Conservation (phyloP, 2,329 filamentous ascomycete species). For the Trichophyton mentagrophytes region DNA sequence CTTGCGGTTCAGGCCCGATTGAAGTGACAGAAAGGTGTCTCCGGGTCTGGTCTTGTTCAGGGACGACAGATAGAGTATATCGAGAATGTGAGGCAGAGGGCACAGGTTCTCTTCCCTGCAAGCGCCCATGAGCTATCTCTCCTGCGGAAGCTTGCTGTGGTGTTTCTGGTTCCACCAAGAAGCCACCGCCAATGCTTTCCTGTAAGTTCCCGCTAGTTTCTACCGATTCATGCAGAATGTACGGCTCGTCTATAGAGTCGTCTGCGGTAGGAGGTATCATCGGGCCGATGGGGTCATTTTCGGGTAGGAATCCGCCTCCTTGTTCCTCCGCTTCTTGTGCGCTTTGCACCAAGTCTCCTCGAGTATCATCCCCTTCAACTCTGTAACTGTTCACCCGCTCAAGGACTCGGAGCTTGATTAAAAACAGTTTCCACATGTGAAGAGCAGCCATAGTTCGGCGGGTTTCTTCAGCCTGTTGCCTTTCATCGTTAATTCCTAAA, state of each 20-base stretch:
- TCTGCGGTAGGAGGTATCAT: constrained; percentile 15
- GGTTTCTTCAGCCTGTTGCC: constrained; percentile 50
- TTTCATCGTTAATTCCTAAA: constrained; percentile 52
- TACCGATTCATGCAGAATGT: not conserved
- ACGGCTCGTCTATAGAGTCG: not conserved
- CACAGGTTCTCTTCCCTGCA: too few relatives aligned
- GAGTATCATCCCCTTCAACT: constrained; percentile 24
- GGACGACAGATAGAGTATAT: constrained; percentile 23
- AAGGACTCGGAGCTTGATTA: constrained; percentile 53
- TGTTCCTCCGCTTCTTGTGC: constrained; percentile 17
- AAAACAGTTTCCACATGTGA: constrained; percentile 46
- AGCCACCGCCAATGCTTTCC: constrained; percentile 11
- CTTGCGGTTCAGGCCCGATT: not conserved
- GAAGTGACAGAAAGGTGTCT: not conserved
- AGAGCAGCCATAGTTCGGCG: constrained; percentile 39
- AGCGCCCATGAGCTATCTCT: too few relatives aligned
- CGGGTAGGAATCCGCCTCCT: constrained; percentile 31
- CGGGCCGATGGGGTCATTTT: constrained; percentile 15
- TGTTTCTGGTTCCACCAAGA: constrained; percentile 12
- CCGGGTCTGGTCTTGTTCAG: not conserved
- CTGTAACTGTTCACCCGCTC: constrained; percentile 55
- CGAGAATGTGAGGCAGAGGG: not conserved
- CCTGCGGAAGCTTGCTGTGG: not conserved
- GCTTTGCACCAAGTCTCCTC: constrained; percentile 24
- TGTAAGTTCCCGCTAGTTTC: not conserved